phyloP scores from a whole-genome alignment of 805 yeast species.

The Suhomyces canberraensis region DNA sequence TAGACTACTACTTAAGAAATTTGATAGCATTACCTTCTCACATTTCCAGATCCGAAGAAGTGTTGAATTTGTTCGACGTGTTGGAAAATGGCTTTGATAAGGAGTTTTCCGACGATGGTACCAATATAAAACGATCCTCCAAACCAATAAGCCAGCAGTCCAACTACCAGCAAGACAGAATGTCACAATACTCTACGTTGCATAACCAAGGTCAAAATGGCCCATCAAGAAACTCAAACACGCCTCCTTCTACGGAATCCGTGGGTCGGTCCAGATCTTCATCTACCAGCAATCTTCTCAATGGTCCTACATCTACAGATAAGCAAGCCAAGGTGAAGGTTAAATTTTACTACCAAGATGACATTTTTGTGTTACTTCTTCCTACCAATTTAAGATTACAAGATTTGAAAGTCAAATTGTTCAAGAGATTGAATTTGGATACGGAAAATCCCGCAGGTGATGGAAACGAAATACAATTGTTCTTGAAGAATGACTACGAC shows the following conservation, averaged over 20 bases:
- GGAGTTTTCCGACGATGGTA: slow-evolving; percentile 28
- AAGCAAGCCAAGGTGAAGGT: slow-evolving; percentile 49
- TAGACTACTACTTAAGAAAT: slow-evolving; percentile 50
- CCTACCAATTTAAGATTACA: slow-evolving; percentile 45
- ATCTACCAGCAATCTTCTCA: slow-evolving; percentile 8
- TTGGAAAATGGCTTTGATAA: slow-evolving; percentile 59
- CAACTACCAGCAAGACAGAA: slow-evolving; percentile 48
- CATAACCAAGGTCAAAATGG: slow-evolving; percentile 11
- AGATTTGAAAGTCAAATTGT: slow-evolving; percentile 51
- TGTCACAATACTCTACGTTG: slow-evolving; percentile 48
- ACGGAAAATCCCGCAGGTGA: slow-evolving; percentile 3
- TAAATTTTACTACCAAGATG: slow-evolving; percentile 76
- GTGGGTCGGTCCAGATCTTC: slow-evolving; percentile 9
- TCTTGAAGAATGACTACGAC: slow-evolving; percentile 41
- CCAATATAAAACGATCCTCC: slow-evolving; percentile 20
- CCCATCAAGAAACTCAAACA: slow-evolving; percentile 20
- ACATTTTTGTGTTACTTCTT: slow-evolving; percentile 68
- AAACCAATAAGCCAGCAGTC: slow-evolving; percentile 39
- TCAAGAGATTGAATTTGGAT: slow-evolving; percentile 46
- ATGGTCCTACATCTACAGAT: slow-evolving; percentile 2
- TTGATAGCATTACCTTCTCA: slow-evolving; percentile 73
- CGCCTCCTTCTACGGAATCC: slow-evolving; percentile 20
- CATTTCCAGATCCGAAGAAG: slow-evolving; percentile 67
- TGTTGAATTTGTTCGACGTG: slow-evolving; percentile 67
- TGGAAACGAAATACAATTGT: slow-evolving; percentile 26